These are phyloP conservation scores for Talaromyces sp. DNA, from an alignment of 2,329 filamentous ascomycete species.

Conservation along the genomic window DNA sequence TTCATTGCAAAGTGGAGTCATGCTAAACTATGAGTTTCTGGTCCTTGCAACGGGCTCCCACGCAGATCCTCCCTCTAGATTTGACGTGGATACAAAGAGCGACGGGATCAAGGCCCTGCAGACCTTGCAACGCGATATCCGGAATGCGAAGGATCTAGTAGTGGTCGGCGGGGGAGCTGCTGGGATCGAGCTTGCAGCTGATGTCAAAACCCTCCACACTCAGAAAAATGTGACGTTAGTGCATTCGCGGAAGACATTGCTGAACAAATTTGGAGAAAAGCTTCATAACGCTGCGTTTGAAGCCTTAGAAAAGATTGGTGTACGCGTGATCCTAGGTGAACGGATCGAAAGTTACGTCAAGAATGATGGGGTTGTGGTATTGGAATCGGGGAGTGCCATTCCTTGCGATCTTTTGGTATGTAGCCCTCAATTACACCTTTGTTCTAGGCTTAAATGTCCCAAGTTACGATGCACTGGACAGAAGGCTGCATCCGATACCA, in stretches of 20 bases:
- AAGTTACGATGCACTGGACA: slow-evolving; percentile 61
- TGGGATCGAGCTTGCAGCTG: slow-evolving; percentile 59
- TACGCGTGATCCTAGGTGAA: slow-evolving; percentile 53
- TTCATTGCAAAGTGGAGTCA: slow-evolving; percentile 41
- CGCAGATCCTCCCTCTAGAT: slow-evolving; percentile 49
- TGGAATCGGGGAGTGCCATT: slow-evolving; percentile 46
- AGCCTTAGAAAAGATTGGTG: slow-evolving; percentile 46
- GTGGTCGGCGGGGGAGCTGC: slow-evolving; percentile 59
- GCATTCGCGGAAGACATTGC: slow-evolving; percentile 53
- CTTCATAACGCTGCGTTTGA: slow-evolving; percentile 40
- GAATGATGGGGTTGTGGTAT: slow-evolving; percentile 39
- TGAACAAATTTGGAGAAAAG: slow-evolving; percentile 51
- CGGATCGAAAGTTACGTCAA: slow-evolving; percentile 41
- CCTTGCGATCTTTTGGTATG: slow-evolving; percentile 52
- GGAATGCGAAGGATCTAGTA: slow-evolving; percentile 43
- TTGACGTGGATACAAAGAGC: slow-evolving; percentile 42
- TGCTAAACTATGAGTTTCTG: slow-evolving; percentile 39
- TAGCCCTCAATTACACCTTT: slow-evolving; percentile 18
- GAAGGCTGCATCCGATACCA: slow-evolving; percentile 52
- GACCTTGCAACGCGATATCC: slow-evolving; percentile 48
- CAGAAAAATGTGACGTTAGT: slow-evolving; percentile 57
- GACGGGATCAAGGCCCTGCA: slow-evolving; percentile 45
- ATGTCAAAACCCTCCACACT: slow-evolving; percentile 56
- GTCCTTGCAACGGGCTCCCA: slow-evolving; percentile 54
- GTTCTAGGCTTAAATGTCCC: not conserved